Percentiles rank a stretch among this genome's conserved stretches.
phyloP scores from a whole-genome alignment of 176 grass and related monocot species.

The Phyllostachys edulis region DNA sequence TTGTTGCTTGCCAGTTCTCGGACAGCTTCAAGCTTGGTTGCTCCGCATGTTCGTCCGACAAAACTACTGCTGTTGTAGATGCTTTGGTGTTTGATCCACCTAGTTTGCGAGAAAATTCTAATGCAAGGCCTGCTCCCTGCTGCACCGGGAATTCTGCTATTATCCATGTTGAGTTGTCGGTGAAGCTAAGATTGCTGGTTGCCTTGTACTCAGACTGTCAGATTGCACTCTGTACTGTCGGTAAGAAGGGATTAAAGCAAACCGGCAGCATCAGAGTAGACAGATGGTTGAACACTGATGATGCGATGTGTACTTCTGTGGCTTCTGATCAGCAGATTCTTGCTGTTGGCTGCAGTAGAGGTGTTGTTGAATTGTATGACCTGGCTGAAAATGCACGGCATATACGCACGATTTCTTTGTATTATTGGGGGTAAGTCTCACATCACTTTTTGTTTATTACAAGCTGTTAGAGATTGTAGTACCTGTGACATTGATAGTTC shows the following conservation, averaged over 20 bases:
- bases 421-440: conserved; percentile 86
- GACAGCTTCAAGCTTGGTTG: conserved; percentile 77
- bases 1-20: conserved; percentile 61
- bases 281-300: conserved; percentile 71
- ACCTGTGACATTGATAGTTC: background rate
- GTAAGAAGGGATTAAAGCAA: conserved; percentile 90
- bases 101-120: conserved; percentile 38
- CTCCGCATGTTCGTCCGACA: conserved; percentile 45
- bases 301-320: conserved; percentile 78
- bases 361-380: conserved; percentile 93
- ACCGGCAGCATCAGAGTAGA: conserved; percentile 59
- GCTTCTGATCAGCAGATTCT: conserved; percentile 93
- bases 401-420: conserved; percentile 88
- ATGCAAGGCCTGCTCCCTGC: conserved; percentile 53
- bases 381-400: conserved; percentile 61
- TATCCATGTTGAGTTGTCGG: conserved; percentile 73
- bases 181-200: conserved; percentile 73
- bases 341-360: conserved; percentile 85
- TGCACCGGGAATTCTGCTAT: conserved; percentile 61
- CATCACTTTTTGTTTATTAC: background rate
- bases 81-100: conserved; percentile 56
- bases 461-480: background rate
- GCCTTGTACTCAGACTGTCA: conserved; percentile 79
- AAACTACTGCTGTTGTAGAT: conserved; percentile 38
- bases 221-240: conserved; percentile 73